These are phyloP conservation scores for Exophiala phaeomuriformis DNA, from an alignment of 2,329 filamentous ascomycete genomes.

Conservation along the genomic window DNA sequence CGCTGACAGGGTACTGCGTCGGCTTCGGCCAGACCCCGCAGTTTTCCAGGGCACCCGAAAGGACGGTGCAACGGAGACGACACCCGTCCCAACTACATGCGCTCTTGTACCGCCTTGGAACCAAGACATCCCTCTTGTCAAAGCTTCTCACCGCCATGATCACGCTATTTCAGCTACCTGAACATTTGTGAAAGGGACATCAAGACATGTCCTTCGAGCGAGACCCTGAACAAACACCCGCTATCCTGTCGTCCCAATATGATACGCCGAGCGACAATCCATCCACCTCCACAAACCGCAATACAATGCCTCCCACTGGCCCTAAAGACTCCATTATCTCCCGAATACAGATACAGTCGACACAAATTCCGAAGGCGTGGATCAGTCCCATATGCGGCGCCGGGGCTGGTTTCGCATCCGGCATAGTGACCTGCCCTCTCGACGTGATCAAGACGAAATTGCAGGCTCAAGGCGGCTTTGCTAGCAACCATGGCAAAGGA, in stretches of 20 bases:
- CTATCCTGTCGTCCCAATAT: slow-evolving; percentile 26
- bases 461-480: slow-evolving; percentile 85
- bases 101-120: not conserved
- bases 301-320: slow-evolving; percentile 28
- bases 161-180: slow-evolving; percentile 15
- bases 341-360: slow-evolving; percentile 38
- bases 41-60: slow-evolving; percentile 11
- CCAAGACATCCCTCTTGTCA: not conserved
- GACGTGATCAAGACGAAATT: slow-evolving; percentile 99
- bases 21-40: slow-evolving; percentile 25
- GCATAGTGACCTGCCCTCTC: slow-evolving; percentile 89
- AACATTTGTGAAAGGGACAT: slow-evolving; percentile 2
- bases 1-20: slow-evolving; percentile 19
- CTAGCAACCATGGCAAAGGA: slow-evolving; percentile 42
- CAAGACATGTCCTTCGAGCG: slow-evolving; percentile 26
- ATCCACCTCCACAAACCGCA: slow-evolving; percentile 22
- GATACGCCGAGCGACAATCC: slow-evolving; percentile 24
- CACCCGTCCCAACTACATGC: not conserved
- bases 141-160: slow-evolving; percentile 12
- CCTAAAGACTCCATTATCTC: slow-evolving; percentile 28
- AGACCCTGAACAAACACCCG: slow-evolving; percentile 20
- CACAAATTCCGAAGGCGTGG: slow-evolving; percentile 47
- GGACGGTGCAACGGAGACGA: slow-evolving; percentile 14
- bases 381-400: slow-evolving; percentile 83
- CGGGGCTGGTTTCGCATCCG: slow-evolving; percentile 82